Base-by-base conservation (phyloP, 2,329 filamentous ascomycete genomes). In the Exophiala phaeomuriformis region DNA sequence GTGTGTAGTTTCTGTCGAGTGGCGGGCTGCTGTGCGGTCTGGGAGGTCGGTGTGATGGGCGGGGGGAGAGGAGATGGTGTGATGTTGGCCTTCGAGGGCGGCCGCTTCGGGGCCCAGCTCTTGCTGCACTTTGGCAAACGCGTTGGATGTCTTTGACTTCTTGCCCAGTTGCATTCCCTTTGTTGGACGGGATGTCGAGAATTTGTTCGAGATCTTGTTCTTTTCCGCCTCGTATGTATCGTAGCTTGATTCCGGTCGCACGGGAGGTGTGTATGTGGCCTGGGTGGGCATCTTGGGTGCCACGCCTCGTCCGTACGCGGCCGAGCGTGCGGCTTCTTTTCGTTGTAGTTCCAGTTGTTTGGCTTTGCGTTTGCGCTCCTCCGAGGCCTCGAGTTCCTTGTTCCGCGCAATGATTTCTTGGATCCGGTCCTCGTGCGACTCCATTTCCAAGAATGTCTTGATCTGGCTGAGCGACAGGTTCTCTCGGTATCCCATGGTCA, bases 161-260 rank as follows among this genome's bases (percentile, higher is more conserved):
- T 97, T 97, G 72, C 93, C 93, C 53, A 98, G 78, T 72, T 97
- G 91, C 94, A 98, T 98, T 63, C 93, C 93, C 77, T 98, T 98
- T 65, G 89, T 90, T 12, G 56, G 43, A 73, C 94, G 89, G 55
- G 85, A 81, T 47, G 87, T 67, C 31, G 75, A 53, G 12, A 72
- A 68, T 57, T 93, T 95, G 73, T 83, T 82, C 67, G 82, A 86
- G 1, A 84, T 76, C 75, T 95, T 95, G 76, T 95, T 96, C 82
- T 96, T 97, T 72, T 95, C 93, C 1, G 90, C 90, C 71, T 95
- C 90, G 70, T 98, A 98, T 33, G 83, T 86, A 71, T 97, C 90
- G 73, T 94, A 95, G 50, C 85, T 78, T 60, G 86, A 80, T 53
- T 83, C 80, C 43, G 88, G 82, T 58, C 86, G 84, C 19, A 83